Evolutionary conservation across 352 stramenopile genomes (phyloP).

Genomic region (Thalassiosira tumida): DNA sequence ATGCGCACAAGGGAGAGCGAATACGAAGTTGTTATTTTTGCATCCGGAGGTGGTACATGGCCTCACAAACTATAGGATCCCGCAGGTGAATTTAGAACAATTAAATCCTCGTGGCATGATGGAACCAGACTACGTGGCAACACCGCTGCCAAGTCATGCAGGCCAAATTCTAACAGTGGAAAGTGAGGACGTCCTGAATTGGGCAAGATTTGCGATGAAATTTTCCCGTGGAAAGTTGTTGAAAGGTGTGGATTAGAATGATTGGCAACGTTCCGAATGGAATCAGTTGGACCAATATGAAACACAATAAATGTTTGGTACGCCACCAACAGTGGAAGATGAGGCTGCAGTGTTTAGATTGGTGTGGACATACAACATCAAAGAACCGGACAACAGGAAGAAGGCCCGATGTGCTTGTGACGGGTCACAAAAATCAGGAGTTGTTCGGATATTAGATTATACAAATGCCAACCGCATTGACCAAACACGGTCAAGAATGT

Average conservation of each 20-base stretch:
- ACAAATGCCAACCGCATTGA: slow-evolving; percentile 76
- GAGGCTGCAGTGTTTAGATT: slow-evolving; percentile 51
- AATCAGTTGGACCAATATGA: not conserved
- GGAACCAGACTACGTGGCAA: no score
- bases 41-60: not conserved
- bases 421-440: slow-evolving; percentile 60
- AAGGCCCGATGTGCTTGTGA: slow-evolving; percentile 65
- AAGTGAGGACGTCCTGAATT: not conserved
- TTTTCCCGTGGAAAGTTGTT: not conserved
- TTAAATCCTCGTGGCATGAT: not conserved
- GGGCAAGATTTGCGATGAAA: not conserved
- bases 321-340: not conserved
- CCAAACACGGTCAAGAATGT: slow-evolving; percentile 67
- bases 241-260: not conserved
- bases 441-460: slow-evolving; percentile 53
- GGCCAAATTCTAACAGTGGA: no score
- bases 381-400: slow-evolving; percentile 46
- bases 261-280: slow-evolving; percentile 10
- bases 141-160: no score
- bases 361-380: slow-evolving; percentile 64
- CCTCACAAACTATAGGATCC: not conserved
- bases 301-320: not conserved
- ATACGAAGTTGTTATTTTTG: no score
- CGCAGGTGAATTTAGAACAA: not conserved
- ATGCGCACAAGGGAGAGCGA: no score